Conservation (phyloP, 495 filamentous ascomycete genomes). For the Penicillium longicatenatum region DNA sequence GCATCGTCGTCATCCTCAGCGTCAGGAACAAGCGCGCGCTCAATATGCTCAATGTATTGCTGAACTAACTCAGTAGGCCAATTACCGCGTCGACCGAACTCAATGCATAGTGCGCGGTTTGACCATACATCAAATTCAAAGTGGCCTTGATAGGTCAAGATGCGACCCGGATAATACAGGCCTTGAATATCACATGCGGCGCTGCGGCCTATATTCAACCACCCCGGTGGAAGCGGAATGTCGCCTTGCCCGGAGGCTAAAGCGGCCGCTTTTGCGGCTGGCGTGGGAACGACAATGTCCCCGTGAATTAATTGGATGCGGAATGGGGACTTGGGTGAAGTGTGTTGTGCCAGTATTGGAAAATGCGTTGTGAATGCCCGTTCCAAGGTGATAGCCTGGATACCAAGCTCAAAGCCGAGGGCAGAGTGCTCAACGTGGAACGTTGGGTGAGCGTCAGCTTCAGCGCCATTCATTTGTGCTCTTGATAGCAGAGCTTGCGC, state of each 20-base stretch:
- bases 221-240: slow-evolving; percentile 23
- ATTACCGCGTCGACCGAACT: slow-evolving; percentile 33
- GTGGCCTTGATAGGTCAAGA: slow-evolving; percentile 46
- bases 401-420: slow-evolving; percentile 42
- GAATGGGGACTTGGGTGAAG: slow-evolving; percentile 9
- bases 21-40: slow-evolving; percentile 20
- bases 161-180: slow-evolving; percentile 36
- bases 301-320: slow-evolving; percentile 39
- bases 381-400: slow-evolving; percentile 35
- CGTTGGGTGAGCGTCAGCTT: neutral
- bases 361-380: slow-evolving; percentile 32
- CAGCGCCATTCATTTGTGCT: neutral
- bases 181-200: slow-evolving; percentile 42
- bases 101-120: slow-evolving; percentile 35
- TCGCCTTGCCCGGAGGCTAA: slow-evolving; percentile 4
- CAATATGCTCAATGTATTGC: slow-evolving; percentile 29
- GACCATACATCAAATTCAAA: slow-evolving; percentile 46
- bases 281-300: slow-evolving; percentile 33
- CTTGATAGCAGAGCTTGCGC: slow-evolving; percentile 40
- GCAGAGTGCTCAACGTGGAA: slow-evolving; percentile 30
- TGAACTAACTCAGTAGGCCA: slow-evolving; percentile 26
- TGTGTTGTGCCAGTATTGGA: slow-evolving; percentile 17
- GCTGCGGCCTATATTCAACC: slow-evolving; percentile 38
- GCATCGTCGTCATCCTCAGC: slow-evolving; percentile 39
- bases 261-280: slow-evolving; percentile 10